Conservation (phyloP, 176 grass and related monocot genomes). For the Typha latifolia region DNA sequence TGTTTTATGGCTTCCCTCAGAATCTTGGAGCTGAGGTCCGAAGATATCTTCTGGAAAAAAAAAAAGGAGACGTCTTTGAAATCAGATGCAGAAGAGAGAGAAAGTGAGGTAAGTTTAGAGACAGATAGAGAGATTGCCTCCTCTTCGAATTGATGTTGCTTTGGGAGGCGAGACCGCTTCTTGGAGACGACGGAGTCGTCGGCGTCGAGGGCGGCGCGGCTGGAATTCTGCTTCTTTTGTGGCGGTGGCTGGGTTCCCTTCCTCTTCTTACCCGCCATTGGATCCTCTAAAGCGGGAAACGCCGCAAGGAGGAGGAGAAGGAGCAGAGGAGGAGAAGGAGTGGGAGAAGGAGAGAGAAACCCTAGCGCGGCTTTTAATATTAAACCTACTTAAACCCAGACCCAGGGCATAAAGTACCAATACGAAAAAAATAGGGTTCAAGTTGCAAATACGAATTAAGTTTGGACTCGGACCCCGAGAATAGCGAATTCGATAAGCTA, state of each 20-base stretch:
- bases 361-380: background rate
- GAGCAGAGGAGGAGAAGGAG: background rate
- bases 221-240: conserved; percentile 22
- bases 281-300: background rate
- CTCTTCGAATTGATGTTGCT: conserved; percentile 58
- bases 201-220: conserved; percentile 38
- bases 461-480: no score
- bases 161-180: conserved; percentile 51
- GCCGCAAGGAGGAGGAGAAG: background rate
- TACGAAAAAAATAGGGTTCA: no score
- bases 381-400: no score
- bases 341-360: background rate
- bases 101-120: background rate
- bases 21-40: conserved; percentile 67
- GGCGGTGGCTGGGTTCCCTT: conserved; percentile 20
- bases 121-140: conserved; percentile 23
- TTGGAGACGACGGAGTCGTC: conserved; percentile 34
- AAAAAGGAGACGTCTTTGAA: background rate
- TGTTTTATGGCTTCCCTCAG: conserved; percentile 69
- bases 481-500: no score
- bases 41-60: conserved; percentile 32
- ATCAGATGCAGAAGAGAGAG: background rate
- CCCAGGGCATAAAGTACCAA: no score
- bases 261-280: conserved; percentile 74
- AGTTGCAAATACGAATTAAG: no score